Evolutionary conservation across 805 yeast genomes (phyloP).

Genomic region (Sporopachydermia lactativora): DNA sequence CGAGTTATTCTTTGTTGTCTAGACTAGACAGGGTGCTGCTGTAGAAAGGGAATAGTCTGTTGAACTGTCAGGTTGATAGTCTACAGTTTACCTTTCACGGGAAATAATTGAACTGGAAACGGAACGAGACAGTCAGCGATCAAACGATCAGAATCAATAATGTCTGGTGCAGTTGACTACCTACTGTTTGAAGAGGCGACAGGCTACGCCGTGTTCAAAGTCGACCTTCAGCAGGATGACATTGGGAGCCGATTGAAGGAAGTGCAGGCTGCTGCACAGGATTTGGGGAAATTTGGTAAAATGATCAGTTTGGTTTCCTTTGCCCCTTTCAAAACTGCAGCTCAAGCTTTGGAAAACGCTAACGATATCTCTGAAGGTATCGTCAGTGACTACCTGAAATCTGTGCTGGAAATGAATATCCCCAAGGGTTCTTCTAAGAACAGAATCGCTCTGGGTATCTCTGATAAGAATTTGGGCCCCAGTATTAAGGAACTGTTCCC

Average conservation of each 20-base stretch:
- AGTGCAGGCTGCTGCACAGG: conserved; percentile 83
- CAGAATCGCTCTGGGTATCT: conserved; percentile 65
- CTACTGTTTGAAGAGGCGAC: conserved; percentile 97
- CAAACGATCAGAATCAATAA: conserved; percentile 8
- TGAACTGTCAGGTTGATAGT: too few species aligned
- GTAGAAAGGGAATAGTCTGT: too few species aligned
- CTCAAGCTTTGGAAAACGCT: conserved; percentile 97
- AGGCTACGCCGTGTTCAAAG: conserved; percentile 94
- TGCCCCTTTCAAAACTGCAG: conserved; percentile 98
- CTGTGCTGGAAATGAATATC: conserved; percentile 78
- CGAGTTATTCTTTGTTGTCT: too few species aligned
- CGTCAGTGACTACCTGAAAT: conserved; percentile 82
- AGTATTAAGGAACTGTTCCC: conserved; percentile 88
- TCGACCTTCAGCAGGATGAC: conserved; percentile 84
- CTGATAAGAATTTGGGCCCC: conserved; percentile 93
- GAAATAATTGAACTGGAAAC: too few species aligned
- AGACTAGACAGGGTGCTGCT: too few species aligned
- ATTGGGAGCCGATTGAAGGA: conserved; percentile 85
- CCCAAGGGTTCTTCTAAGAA: conserved; percentile 64
- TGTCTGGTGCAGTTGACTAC: conserved; percentile 70
- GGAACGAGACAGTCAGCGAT: too few species aligned
- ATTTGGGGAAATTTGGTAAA: conserved; percentile 78
- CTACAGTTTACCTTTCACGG: too few species aligned
- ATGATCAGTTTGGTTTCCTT: conserved; percentile 86
- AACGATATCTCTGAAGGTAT: conserved; percentile 96